Percentiles rank a stretch among this genome's conserved stretches.
phyloP scores from a whole-genome alignment of 345 rosid genomes.

The Heritiera littoralis region DNA sequence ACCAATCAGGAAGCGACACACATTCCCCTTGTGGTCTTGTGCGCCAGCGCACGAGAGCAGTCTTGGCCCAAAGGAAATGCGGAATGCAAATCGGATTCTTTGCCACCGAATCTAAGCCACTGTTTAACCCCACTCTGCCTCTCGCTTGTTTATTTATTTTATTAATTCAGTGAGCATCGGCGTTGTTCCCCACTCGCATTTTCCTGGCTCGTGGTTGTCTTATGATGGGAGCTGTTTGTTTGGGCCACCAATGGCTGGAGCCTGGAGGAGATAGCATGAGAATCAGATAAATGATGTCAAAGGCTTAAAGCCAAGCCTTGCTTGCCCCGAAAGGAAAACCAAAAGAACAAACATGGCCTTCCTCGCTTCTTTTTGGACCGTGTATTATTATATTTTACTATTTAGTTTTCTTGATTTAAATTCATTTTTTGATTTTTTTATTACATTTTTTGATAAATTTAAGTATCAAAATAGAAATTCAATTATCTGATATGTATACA shows the following conservation, averaged over 20 bases:
- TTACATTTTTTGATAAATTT: too few relatives aligned
- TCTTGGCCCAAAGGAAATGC: conserved; percentile 24
- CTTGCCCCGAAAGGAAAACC: not conserved
- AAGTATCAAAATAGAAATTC: too few relatives aligned
- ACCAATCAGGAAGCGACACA: not conserved
- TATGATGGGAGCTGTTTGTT: not conserved
- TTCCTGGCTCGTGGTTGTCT: not conserved
- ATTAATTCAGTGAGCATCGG: not conserved
- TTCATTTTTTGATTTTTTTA: too few relatives aligned
- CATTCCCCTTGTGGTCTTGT: not conserved
- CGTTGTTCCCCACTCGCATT: not conserved
- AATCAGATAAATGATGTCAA: too few relatives aligned
- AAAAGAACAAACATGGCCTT: not conserved
- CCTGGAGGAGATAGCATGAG: too few relatives aligned
- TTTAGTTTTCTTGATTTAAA: too few relatives aligned
- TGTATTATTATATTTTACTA: too few relatives aligned
- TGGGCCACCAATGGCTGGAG: not conserved
- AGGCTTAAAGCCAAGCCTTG: too few relatives aligned
- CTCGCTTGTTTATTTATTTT: too few relatives aligned
- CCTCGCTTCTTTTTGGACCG: not conserved
- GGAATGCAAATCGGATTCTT: conserved; percentile 28
- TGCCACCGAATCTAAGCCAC: conserved; percentile 26
- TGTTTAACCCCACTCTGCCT: not conserved
- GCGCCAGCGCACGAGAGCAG: conserved; percentile 28
- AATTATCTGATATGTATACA: too few relatives aligned